Conservation (phyloP, 1,139 yeast genomes). For the Zygosaccharomyces pseudobailii region DNA sequence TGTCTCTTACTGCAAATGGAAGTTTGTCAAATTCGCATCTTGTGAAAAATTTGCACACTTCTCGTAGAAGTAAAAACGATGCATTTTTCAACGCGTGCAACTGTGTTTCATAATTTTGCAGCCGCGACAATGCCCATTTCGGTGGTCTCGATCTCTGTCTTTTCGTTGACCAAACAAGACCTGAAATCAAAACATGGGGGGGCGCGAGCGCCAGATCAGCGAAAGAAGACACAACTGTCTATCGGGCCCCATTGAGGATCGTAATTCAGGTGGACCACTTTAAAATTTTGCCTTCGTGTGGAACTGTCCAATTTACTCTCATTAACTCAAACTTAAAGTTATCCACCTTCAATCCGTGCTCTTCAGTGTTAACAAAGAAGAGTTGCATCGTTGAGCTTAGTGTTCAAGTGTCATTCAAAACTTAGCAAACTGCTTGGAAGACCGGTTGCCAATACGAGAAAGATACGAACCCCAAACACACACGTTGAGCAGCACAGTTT, state of each 20-base stretch:
- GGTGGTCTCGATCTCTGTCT: conserved; percentile 3
- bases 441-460: not conserved
- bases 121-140: conserved; percentile 7
- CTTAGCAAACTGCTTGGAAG: not conserved
- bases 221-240: not conserved
- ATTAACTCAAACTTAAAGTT: not conserved
- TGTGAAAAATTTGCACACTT: not conserved
- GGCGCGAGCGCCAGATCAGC: not conserved
- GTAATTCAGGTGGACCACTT: not conserved
- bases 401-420: not conserved
- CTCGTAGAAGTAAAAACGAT: not conserved
- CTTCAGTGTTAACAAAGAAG: not conserved
- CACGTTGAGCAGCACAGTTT: not conserved
- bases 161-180: conserved; percentile 3
- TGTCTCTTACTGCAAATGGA: not conserved
- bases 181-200: conserved; percentile 4
- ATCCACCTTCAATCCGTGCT: not conserved
- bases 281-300: not conserved
- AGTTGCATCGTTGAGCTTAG: not conserved
- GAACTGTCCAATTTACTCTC: not conserved
- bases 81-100: not conserved
- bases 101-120: conserved; percentile 7
- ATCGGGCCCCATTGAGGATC: not conserved
- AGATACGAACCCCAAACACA: not conserved
- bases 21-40: not conserved